phyloP scores from a whole-genome alignment of 2,329 filamentous ascomycete genomes.

The Scolecobasidium constrictum region DNA sequence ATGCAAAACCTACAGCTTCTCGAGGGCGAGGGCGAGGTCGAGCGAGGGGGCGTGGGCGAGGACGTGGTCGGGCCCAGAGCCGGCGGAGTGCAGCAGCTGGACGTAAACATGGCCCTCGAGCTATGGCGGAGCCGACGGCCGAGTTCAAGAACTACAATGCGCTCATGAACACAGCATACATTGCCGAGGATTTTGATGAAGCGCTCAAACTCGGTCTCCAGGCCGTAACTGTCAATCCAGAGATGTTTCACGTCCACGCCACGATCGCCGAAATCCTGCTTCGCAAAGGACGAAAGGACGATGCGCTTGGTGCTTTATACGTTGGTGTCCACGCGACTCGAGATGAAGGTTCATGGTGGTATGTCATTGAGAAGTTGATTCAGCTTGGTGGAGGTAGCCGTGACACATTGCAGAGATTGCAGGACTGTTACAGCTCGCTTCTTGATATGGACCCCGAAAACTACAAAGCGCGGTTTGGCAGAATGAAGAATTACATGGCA shows the following conservation, averaged over 20 bases:
- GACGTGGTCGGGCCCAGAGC: slow-evolving; percentile 1
- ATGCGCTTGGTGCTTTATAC: slow-evolving; percentile 45
- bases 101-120: slow-evolving; percentile 28
- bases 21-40: slow-evolving; percentile 1
- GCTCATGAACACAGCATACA: slow-evolving; percentile 57
- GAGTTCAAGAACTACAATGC: slow-evolving; percentile 60
- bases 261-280: slow-evolving; percentile 49
- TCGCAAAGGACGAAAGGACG: slow-evolving; percentile 43
- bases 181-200: slow-evolving; percentile 48
- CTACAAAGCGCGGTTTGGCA: slow-evolving; percentile 42
- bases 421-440: slow-evolving; percentile 43
- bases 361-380: slow-evolving; percentile 38
- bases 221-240: slow-evolving; percentile 47
- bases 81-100: slow-evolving; percentile 15
- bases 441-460: slow-evolving; percentile 41
- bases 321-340: slow-evolving; percentile 47
- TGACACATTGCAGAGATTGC: slow-evolving; percentile 29
- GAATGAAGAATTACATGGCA: slow-evolving; percentile 45
- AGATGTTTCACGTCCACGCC: slow-evolving; percentile 51
- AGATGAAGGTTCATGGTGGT: slow-evolving; percentile 46
- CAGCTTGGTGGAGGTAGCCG: slow-evolving; percentile 37
- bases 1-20: neutral
- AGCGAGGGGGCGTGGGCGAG: neutral
- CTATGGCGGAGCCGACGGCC: slow-evolving; percentile 55
- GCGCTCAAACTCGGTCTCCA: slow-evolving; percentile 42